phyloP scores from a whole-genome alignment of 2,329 filamentous ascomycete species.

The Sporothrix dimorphospora region DNA sequence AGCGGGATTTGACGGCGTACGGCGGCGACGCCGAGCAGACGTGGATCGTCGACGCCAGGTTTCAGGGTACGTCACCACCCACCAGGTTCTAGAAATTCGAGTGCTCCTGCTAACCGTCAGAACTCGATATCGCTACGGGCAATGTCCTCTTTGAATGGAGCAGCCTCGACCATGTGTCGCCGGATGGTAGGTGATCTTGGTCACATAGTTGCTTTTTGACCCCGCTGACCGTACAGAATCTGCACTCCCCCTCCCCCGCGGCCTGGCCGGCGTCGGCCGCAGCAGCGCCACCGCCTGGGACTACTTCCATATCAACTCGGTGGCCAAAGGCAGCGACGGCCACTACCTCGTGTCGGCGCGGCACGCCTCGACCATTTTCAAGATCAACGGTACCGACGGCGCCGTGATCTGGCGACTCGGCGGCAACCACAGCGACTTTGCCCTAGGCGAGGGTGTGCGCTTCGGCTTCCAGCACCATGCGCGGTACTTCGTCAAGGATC shows the following conservation, averaged over 20 bases:
- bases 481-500: slow-evolving; percentile 45
- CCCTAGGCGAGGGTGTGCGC: slow-evolving; percentile 37
- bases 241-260: slow-evolving; percentile 48
- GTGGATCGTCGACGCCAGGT: slow-evolving; percentile 59
- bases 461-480: slow-evolving; percentile 55
- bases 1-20: slow-evolving; percentile 49
- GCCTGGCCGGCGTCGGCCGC: slow-evolving; percentile 42
- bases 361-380: slow-evolving; percentile 46
- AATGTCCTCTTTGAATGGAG: slow-evolving; percentile 62
- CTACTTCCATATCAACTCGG: slow-evolving; percentile 57
- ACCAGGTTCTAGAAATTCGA: neutral
- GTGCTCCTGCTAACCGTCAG: slow-evolving; percentile 30
- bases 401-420: slow-evolving; percentile 52
- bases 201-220: too few species aligned
- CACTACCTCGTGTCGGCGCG: slow-evolving; percentile 53
- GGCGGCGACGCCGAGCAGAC: slow-evolving; percentile 53
- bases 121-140: slow-evolving; percentile 57
- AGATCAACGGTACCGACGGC: slow-evolving; percentile 49
- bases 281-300: slow-evolving; percentile 47
- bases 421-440: slow-evolving; percentile 49
- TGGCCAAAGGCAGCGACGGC: slow-evolving; percentile 49
- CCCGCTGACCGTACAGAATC: neutral
- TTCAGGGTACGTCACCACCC: slow-evolving; percentile 49
- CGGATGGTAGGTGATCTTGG: too few species aligned
- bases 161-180: slow-evolving; percentile 58